These are phyloP conservation scores for Spergularia bocconei DNA, from an alignment of 148 eudicot species.

Conservation along the genomic window DNA sequence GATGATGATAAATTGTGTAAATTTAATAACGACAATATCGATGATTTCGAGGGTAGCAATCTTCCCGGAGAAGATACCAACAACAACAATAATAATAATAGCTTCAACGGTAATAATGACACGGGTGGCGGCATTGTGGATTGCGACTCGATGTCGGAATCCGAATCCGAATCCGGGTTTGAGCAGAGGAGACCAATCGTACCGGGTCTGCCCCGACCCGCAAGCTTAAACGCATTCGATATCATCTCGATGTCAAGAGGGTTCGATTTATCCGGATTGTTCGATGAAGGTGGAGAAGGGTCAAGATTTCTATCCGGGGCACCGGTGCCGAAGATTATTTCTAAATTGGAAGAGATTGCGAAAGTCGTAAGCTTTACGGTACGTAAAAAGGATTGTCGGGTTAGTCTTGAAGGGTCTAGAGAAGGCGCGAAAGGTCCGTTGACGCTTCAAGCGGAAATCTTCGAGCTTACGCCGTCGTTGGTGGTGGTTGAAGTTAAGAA, in stretches of 20 bases:
- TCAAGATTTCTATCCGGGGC: slow-evolving; percentile 59
- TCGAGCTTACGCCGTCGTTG: slow-evolving; percentile 69
- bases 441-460: slow-evolving; percentile 67
- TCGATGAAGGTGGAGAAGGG: slow-evolving; percentile 64
- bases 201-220: slow-evolving; percentile 59
- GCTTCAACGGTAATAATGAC: background rate
- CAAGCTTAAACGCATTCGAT: slow-evolving; percentile 76
- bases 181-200: slow-evolving; percentile 28
- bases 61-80: slow-evolving; percentile 7
- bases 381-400: slow-evolving; percentile 71
- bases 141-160: slow-evolving; percentile 41
- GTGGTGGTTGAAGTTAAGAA: slow-evolving; percentile 75
- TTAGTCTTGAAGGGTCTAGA: slow-evolving; percentile 68
- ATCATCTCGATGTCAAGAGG: slow-evolving; percentile 71
- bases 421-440: slow-evolving; percentile 72
- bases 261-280: slow-evolving; percentile 70
- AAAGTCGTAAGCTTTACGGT: slow-evolving; percentile 64
- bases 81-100: no score
- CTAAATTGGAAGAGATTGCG: slow-evolving; percentile 79
- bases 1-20: slow-evolving; percentile 66
- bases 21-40: slow-evolving; percentile 15
- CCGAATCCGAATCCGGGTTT: slow-evolving; percentile 52
- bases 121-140: slow-evolving; percentile 11
- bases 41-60: no score
- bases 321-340: slow-evolving; percentile 59